phyloP scores from a whole-genome alignment of 2,329 filamentous ascomycete genomes.

The Hypoxylon sp. region DNA sequence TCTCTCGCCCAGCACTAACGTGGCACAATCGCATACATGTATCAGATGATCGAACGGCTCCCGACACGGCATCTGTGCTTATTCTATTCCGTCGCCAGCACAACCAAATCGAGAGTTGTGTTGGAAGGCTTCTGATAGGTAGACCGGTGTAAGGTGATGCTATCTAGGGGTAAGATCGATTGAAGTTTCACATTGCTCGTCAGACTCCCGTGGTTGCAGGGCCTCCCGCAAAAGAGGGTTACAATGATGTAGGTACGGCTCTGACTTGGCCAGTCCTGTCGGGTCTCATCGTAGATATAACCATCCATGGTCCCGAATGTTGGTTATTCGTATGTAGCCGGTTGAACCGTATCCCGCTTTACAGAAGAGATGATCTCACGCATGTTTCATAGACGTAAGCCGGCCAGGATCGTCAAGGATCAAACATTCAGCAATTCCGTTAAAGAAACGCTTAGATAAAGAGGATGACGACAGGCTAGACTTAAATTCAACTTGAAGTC shows the following conservation, averaged over 20 bases:
- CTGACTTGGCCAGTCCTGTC: conserved; percentile 6
- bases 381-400: conserved; percentile 34
- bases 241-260: conserved; percentile 28
- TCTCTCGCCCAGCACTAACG: conserved; percentile 1
- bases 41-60: conserved; percentile 14
- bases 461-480: conserved; percentile 18
- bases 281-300: not conserved
- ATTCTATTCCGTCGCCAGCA: conserved; percentile 3
- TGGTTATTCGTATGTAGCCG: conserved; percentile 8
- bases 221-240: conserved; percentile 24
- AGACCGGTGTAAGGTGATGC: conserved; percentile 12
- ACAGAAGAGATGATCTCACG: conserved; percentile 8
- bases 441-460: conserved; percentile 14
- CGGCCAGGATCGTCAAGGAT: conserved; percentile 24
- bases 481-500: conserved; percentile 20
- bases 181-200: conserved; percentile 38
- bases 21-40: conserved; percentile 21
- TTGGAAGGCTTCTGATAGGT: conserved; percentile 14
- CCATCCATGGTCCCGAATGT: not conserved
- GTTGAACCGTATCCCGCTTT: conserved; percentile 27
- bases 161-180: conserved; percentile 38
- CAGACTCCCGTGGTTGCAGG: conserved; percentile 35
- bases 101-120: not conserved
- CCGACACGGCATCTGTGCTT: conserved; percentile 17
- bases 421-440: conserved; percentile 14